phyloP scores from a whole-genome alignment of 2,329 filamentous ascomycete genomes.

The Magnaporthiopsis poae region DNA sequence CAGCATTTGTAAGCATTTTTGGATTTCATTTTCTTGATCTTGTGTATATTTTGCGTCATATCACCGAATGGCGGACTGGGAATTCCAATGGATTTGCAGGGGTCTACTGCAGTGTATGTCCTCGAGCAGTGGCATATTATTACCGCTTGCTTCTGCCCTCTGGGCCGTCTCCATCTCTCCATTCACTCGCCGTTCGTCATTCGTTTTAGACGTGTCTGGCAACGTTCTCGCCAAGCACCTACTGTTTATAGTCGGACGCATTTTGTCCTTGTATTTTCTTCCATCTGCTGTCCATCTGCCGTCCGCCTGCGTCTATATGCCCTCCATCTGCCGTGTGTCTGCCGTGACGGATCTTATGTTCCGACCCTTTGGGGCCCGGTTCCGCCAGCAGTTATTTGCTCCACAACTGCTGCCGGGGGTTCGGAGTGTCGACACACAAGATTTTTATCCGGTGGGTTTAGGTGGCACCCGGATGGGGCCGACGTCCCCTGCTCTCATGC shows the following conservation, averaged over 20 bases:
- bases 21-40: neutral
- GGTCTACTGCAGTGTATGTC: neutral
- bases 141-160: neutral
- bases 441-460: neutral
- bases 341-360: neutral
- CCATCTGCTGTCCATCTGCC: too few species aligned
- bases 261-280: neutral
- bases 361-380: neutral
- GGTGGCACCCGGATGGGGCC: neutral
- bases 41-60: neutral
- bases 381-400: neutral
- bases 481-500: neutral
- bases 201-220: neutral
- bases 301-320: too few species aligned
- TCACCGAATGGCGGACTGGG: neutral
- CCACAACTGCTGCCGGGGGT: neutral
- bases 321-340: too few species aligned
- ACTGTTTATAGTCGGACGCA: neutral
- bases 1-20: neutral
- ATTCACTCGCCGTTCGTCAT: neutral
- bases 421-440: neutral
- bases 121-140: neutral
- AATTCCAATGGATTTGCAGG: neutral
- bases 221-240: neutral
- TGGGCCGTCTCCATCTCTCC: neutral